Percentiles rank a stretch among this genome's conserved stretches.
These are phyloP conservation scores for Wickerhamiella alocasiicola DNA, from an alignment of 805 yeast genomes.

Conservation along the genomic window DNA sequence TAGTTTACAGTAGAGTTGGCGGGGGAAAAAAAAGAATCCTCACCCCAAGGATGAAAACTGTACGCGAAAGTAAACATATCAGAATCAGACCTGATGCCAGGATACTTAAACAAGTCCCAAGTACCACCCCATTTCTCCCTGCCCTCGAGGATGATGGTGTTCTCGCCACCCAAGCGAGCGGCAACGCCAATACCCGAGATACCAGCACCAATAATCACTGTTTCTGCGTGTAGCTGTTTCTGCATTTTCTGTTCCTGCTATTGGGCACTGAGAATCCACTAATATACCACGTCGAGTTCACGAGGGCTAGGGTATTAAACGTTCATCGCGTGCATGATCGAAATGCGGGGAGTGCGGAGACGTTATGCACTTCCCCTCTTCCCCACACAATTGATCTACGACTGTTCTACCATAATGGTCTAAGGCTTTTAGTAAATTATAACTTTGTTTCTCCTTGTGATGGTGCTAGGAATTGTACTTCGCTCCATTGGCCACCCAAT, in stretches of 20 bases:
- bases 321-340: conserved; percentile 3
- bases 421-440: too few species aligned
- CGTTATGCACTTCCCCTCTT: too few species aligned
- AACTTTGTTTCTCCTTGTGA: too few species aligned
- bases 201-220: conserved; percentile 4
- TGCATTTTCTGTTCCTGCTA: too few species aligned
- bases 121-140: conserved; percentile 1
- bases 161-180: not conserved
- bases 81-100: conserved; percentile 5
- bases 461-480: too few species aligned
- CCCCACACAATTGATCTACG: too few species aligned
- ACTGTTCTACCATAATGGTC: too few species aligned
- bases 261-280: too few species aligned
- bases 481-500: too few species aligned
- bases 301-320: not conserved
- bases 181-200: conserved; percentile 6
- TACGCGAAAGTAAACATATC: conserved; percentile 9
- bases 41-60: conserved; percentile 6
- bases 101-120: conserved; percentile 8
- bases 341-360: too few species aligned
- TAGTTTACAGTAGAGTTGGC: conserved; percentile 1
- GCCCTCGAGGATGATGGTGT: not conserved
- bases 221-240: not conserved
- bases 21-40: not conserved
- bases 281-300: too few species aligned